phyloP scores from a whole-genome alignment of 2,329 filamentous ascomycete genomes.

The Amphichorda felina region DNA sequence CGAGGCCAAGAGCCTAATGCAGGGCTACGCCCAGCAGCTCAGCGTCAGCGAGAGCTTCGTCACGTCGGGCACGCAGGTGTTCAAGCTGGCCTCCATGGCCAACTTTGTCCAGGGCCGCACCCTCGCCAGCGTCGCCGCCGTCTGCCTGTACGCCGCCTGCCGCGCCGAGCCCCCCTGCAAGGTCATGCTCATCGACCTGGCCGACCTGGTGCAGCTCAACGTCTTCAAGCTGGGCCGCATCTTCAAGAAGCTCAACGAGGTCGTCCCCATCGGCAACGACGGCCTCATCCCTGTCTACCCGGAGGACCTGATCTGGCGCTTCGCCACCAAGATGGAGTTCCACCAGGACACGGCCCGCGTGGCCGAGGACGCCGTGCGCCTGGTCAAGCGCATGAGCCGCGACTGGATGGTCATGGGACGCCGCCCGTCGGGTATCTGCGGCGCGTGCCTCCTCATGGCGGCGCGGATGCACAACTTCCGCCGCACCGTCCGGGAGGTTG shows the following conservation, averaged over 20 bases:
- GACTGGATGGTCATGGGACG: conserved; percentile 97
- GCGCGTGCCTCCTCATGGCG: conserved; percentile 86
- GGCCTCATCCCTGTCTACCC: conserved; percentile 61
- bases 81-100: conserved; percentile 60
- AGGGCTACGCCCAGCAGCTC: conserved; percentile 49
- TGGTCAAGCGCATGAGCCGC: conserved; percentile 84
- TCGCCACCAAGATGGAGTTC: conserved; percentile 87
- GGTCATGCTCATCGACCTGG: conserved; percentile 90
- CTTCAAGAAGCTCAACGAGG: conserved; percentile 72
- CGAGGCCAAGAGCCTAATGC: conserved; percentile 45
- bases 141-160: conserved; percentile 82
- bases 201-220: conserved; percentile 72
- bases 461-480: conserved; percentile 98
- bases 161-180: conserved; percentile 68
- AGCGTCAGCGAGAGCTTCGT: conserved; percentile 49
- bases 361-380: conserved; percentile 74
- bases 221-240: conserved; percentile 86
- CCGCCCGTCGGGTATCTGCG: conserved; percentile 85
- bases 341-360: conserved; percentile 71
- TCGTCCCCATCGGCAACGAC: conserved; percentile 57
- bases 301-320: conserved; percentile 84
- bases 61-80: conserved; percentile 58
- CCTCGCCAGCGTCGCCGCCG: conserved; percentile 75
- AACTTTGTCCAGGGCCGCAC: conserved; percentile 82
- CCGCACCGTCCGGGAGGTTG: conserved; percentile 81